phyloP scores from a whole-genome alignment of 352 stramenopile species.

The Globisporangium lucens region DNA sequence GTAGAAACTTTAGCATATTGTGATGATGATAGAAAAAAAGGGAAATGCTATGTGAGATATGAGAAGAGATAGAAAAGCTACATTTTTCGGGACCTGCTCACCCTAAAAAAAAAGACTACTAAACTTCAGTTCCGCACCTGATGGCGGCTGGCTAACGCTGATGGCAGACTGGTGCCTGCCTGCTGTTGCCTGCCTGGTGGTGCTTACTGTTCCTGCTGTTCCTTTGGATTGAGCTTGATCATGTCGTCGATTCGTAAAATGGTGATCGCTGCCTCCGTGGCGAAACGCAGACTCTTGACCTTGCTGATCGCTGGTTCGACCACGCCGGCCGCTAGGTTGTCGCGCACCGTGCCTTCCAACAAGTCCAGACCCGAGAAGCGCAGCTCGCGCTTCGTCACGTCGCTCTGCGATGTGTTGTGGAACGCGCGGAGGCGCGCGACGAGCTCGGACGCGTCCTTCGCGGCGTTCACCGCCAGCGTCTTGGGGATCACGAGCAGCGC shows the following conservation, averaged over 20 bases:
- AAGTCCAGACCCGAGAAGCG: constrained; percentile 96
- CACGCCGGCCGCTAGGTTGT: constrained; percentile 97
- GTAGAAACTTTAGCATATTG: not conserved
- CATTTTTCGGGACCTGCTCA: constrained; percentile 7
- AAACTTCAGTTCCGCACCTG: constrained; percentile 1
- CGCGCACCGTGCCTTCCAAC: constrained; percentile 90
- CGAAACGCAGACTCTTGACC: constrained; percentile 99
- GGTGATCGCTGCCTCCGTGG: constrained; percentile 98
- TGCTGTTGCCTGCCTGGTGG: constrained; percentile 9
- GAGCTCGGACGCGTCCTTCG: constrained; percentile 98
- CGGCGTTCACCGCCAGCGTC: constrained; percentile 98
- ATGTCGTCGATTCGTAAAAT: constrained; percentile 99
- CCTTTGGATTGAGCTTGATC: constrained; percentile 94
- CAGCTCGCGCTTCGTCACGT: constrained; percentile 68
- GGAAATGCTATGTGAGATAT: constrained; percentile 28
- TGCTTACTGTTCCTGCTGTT: constrained; percentile 73
- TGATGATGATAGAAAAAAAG: constrained; percentile 6
- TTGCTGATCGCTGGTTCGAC: constrained; percentile 99
- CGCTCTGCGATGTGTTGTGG: constrained; percentile 95
- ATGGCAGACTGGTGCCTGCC: not conserved
- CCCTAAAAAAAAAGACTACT: constrained; percentile 9
- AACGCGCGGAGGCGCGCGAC: constrained; percentile 95
- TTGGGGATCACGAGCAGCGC: constrained; percentile 83
- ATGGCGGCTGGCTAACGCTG: not conserved
- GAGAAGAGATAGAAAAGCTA: constrained; percentile 23